phyloP scores from a whole-genome alignment of 1,284 basidiomycete species.

The Polyporus tsugae region DNA sequence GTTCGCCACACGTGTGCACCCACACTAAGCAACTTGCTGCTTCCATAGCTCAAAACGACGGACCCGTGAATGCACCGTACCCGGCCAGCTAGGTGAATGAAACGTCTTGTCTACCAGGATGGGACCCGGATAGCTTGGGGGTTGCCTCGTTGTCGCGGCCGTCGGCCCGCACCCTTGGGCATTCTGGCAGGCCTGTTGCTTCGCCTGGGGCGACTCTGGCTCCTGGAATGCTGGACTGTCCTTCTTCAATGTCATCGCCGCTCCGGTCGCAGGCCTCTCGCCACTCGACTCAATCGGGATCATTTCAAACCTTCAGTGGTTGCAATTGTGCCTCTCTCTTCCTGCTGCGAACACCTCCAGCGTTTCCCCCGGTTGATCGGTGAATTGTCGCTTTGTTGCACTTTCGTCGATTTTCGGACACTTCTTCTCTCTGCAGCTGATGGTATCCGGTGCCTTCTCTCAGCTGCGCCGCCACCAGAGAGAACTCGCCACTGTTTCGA shows the following conservation, averaged over 20 bases:
- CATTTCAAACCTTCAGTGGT: conserved; percentile 1
- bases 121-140: conserved; percentile 9
- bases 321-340: background rate
- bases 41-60: conserved; percentile 15
- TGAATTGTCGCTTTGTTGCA: background rate
- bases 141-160: conserved; percentile 17
- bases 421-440: conserved; percentile 2
- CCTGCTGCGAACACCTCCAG: conserved; percentile 12
- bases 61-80: conserved; percentile 14
- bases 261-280: background rate
- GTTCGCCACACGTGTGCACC: conserved; percentile 10
- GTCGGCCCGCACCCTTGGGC: conserved; percentile 11
- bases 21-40: conserved; percentile 2
- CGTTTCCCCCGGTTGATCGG: conserved; percentile 12
- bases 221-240: conserved; percentile 12
- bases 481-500: background rate
- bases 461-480: conserved; percentile 7
- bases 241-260: conserved; percentile 10
- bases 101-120: conserved; percentile 1
- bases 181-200: conserved; percentile 4
- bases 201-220: background rate
- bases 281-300: conserved; percentile 2
- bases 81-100: conserved; percentile 6
- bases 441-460: conserved; percentile 1
- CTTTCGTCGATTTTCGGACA: background rate